Base-by-base conservation (phyloP, 2,329 filamentous ascomycete genomes). In the Knufia fluminis region DNA sequence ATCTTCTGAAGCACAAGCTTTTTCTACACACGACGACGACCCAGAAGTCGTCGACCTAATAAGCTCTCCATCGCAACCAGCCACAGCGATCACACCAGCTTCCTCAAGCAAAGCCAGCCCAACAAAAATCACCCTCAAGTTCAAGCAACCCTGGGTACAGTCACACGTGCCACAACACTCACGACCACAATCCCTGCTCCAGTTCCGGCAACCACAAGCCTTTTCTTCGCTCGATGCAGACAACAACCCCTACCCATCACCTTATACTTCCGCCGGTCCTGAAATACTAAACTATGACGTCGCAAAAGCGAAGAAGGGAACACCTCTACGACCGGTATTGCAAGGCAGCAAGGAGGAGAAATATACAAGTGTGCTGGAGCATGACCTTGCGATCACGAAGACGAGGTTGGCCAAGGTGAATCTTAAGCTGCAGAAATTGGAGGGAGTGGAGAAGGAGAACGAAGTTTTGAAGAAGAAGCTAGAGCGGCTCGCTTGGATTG, bases 301-400 rank as follows among this genome's bases (percentile, higher is more conserved):
- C 6, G 41, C 41, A 4, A 17, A 17, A 17, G 41, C 23, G 6
- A 28, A 19, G 20, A 44, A 19, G 12, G 24, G 41, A 4, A 19
- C 14, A 3, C 23, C 23, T 9, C 7, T 17, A 16, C 22, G 14
- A 4, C 41, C 23, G 8, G 10, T 10, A 4, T 20, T 10, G 4
- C 22, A 31, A 17, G 23, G 3, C 3, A 9, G 20, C 4, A 42
- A 19, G 26, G 12, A 44, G 16, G 41, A 26, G 26, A 12, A 32
- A 12, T 44, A 28, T 22, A 44, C 41, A 4, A 44, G 41, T 31
- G 14, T 44, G 8, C 41, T 44, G 4, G 41, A 44, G 26, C 41
- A 28, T 14, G 41, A 31, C 22, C 26, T 44, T 8, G 41, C 41
- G 4, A 31, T 32, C 9, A 31, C 23, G 23, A 44, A 26, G 26